phyloP scores from a whole-genome alignment of 2,329 filamentous ascomycete genomes.

The Aspergillus aculeatus region DNA sequence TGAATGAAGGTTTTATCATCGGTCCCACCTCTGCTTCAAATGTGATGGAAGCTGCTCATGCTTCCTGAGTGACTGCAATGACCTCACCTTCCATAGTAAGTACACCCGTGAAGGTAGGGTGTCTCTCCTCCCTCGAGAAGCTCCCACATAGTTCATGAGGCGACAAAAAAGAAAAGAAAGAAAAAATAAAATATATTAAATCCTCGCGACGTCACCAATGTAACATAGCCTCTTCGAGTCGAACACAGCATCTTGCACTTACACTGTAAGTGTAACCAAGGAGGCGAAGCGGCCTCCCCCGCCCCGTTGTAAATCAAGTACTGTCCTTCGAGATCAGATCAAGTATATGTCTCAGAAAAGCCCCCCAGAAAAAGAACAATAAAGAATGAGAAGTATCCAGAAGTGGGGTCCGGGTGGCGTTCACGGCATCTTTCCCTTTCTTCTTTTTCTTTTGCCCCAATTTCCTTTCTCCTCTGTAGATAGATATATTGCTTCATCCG shows the following conservation, averaged over 20 bases:
- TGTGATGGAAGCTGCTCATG: background rate
- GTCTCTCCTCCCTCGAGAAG: no score
- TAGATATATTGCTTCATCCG: background rate
- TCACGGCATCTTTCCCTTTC: background rate
- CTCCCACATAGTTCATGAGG: no score
- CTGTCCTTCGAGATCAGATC: background rate
- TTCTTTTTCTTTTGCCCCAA: background rate
- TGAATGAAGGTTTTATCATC: background rate
- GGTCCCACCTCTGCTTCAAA: background rate
- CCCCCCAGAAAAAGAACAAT: no score
- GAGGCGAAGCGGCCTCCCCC: background rate
- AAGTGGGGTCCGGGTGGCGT: no score
- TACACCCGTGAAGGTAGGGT: background rate
- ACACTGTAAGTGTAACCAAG: slow-evolving; percentile 21
- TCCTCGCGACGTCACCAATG: slow-evolving; percentile 18
- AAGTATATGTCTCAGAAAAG: no score
- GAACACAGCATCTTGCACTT: slow-evolving; percentile 12
- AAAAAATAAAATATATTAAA: background rate
- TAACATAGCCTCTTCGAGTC: slow-evolving; percentile 8
- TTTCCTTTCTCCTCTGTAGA: background rate
- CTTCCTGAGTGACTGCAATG: background rate
- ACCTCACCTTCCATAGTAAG: background rate
- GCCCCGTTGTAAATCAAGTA: background rate
- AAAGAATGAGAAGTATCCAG: no score
- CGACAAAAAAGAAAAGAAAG: background rate